phyloP scores from a whole-genome alignment of 805 yeast species.

The Ogataea pini region DNA sequence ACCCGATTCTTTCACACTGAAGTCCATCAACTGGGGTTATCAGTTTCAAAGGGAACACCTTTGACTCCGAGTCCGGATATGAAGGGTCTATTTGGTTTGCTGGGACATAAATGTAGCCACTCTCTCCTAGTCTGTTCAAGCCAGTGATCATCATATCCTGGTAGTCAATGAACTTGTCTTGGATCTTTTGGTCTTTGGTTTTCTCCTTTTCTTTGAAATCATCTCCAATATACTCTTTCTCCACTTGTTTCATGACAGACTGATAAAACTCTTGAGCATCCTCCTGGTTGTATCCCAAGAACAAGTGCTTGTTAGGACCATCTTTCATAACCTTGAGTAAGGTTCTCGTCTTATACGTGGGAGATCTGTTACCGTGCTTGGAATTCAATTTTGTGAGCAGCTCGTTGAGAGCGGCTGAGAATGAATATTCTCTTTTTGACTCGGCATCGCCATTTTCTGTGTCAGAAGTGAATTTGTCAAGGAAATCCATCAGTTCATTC shows the following conservation, averaged over 20 bases:
- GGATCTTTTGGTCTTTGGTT: conserved; percentile 29
- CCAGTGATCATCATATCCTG: conserved; percentile 37
- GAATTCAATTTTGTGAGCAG: conserved; percentile 57
- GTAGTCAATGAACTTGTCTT: conserved; percentile 27
- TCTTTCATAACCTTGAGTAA: conserved; percentile 69
- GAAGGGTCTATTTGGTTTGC: conserved; percentile 79
- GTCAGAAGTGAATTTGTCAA: conserved; percentile 43
- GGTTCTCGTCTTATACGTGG: conserved; percentile 60
- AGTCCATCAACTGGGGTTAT: conserved; percentile 92
- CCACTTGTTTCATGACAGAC: conserved; percentile 65
- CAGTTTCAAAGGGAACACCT: conserved; percentile 54
- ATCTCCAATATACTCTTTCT: conserved; percentile 47
- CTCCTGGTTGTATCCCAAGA: conserved; percentile 87
- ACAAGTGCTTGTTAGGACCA: conserved; percentile 74
- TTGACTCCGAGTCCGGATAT: conserved; percentile 42
- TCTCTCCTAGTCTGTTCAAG: conserved; percentile 51
- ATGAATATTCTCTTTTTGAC: conserved; percentile 29
- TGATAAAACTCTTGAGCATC: conserved; percentile 98
- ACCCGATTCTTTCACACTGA: conserved; percentile 85
- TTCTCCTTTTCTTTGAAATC: conserved; percentile 14
- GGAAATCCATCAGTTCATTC: conserved; percentile 54
- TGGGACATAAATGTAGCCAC: conserved; percentile 70
- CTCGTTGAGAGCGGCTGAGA: conserved; percentile 54
- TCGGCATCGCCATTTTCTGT: conserved; percentile 15
- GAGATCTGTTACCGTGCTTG: conserved; percentile 54